Percentiles rank a stretch among this genome's conserved stretches.
These are phyloP conservation scores for Nakazawaea ambrosiae DNA, from an alignment of 805 yeast species.

Conservation along the genomic window DNA sequence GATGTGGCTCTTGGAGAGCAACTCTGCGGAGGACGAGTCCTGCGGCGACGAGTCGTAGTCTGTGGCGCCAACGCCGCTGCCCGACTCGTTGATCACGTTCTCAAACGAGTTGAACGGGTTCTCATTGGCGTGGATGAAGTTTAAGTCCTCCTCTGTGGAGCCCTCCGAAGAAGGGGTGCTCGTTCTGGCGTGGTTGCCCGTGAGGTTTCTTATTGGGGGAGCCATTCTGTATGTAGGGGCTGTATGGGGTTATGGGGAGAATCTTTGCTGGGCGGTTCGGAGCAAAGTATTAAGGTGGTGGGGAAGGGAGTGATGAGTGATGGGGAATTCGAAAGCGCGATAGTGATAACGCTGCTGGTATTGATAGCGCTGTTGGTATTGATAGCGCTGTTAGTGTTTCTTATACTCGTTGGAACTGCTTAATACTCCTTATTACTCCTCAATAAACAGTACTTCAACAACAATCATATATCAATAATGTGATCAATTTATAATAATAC, in stretches of 20 bases:
- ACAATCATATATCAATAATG: too few relatives aligned
- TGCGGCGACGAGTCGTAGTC: not conserved
- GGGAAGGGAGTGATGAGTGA: too few relatives aligned
- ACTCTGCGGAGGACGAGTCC: conserved; percentile 1
- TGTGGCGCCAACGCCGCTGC: not conserved
- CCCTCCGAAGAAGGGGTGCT: not conserved
- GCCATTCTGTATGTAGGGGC: not conserved
- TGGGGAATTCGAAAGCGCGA: too few relatives aligned
- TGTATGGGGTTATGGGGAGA: not conserved
- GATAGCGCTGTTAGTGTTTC: too few relatives aligned
- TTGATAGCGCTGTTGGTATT: too few relatives aligned
- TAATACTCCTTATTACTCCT: too few relatives aligned
- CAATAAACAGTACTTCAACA: too few relatives aligned
- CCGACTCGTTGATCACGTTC: not conserved
- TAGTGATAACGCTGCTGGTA: too few relatives aligned
- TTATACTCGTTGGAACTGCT: too few relatives aligned
- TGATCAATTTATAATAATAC: too few relatives aligned
- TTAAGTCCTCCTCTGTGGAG: too few relatives aligned
- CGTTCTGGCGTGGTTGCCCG: not conserved
- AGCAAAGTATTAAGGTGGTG: not conserved
- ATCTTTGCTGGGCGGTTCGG: not conserved
- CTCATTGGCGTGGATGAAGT: too few relatives aligned
- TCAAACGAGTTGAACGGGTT: conserved; percentile 1
- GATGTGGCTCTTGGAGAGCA: not conserved
- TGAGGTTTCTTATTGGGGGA: conserved; percentile 3